These are phyloP conservation scores for Apophysomyces variabilis DNA, from an alignment of 371 early-diverging fungal genomes.

Conservation along the genomic window DNA sequence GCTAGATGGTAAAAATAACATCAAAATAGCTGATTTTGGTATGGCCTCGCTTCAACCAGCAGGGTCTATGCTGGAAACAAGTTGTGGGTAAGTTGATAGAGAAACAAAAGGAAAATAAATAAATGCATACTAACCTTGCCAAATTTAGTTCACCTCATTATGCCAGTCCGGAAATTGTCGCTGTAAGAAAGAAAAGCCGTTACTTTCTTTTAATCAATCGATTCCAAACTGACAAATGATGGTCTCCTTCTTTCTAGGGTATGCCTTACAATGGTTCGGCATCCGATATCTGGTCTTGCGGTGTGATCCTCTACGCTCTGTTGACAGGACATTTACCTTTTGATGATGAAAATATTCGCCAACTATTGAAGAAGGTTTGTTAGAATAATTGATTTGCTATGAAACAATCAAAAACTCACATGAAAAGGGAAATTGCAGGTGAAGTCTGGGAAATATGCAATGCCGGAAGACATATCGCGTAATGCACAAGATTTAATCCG, in stretches of 20 bases:
- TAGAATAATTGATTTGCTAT: constrained; percentile 46
- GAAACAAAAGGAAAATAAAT: background rate
- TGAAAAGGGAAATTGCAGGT: constrained; percentile 56
- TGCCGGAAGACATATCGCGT: constrained; percentile 72
- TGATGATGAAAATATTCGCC: constrained; percentile 80
- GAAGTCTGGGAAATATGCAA: constrained; percentile 50
- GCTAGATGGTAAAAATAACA: constrained; percentile 77
- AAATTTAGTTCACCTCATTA: constrained; percentile 81
- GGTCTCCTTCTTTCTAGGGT: constrained; percentile 46
- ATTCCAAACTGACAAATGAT: too few species aligned
- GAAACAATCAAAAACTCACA: constrained; percentile 31
- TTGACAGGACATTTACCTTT: constrained; percentile 82
- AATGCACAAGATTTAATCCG: constrained; percentile 67
- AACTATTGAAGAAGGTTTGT: constrained; percentile 74
- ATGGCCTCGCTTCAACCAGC: constrained; percentile 81
- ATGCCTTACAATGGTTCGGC: constrained; percentile 76
- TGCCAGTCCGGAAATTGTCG: constrained; percentile 93
- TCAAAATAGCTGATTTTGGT: constrained; percentile 89
- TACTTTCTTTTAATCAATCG: too few species aligned
- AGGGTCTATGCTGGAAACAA: constrained; percentile 78
- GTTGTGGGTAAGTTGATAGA: constrained; percentile 63
- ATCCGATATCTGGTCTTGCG: constrained; percentile 82
- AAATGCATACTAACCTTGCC: constrained; percentile 12
- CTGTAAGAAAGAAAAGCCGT: constrained; percentile 34
- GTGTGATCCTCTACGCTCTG: constrained; percentile 77